Percentiles rank a stretch among this genome's conserved stretches.
phyloP scores from a whole-genome alignment of 1,284 basidiomycete species.

The Microbotryum saponariae region DNA sequence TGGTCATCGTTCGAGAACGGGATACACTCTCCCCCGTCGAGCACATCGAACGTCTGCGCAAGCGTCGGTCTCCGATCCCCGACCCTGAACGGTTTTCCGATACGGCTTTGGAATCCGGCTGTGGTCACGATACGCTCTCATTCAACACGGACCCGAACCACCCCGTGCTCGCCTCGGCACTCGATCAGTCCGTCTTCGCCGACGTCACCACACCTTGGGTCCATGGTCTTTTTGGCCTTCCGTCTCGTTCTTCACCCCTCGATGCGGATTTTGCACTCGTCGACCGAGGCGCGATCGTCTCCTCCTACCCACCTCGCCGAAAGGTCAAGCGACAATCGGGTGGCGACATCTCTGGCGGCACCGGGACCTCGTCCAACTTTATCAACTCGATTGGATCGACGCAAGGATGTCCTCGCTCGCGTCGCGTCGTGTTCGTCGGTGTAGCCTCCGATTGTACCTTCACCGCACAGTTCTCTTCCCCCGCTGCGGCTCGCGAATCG shows the following conservation, averaged over 20 bases:
- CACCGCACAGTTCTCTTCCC: slow-evolving; percentile 50
- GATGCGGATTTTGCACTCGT: background rate
- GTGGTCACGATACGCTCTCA: slow-evolving; percentile 59
- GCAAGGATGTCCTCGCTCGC: slow-evolving; percentile 63
- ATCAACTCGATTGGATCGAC: slow-evolving; percentile 56
- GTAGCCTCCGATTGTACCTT: slow-evolving; percentile 85
- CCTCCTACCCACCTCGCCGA: slow-evolving; percentile 6
- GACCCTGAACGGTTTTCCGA: background rate
- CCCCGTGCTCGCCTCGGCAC: slow-evolving; percentile 42
- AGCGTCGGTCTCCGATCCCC: slow-evolving; percentile 17
- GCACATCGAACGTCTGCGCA: slow-evolving; percentile 10
- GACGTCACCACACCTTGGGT: slow-evolving; percentile 2
- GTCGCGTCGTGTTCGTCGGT: slow-evolving; percentile 71
- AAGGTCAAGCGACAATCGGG: slow-evolving; percentile 16
- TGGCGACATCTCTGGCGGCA: slow-evolving; percentile 43
- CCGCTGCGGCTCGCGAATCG: slow-evolving; percentile 59
- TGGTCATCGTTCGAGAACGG: slow-evolving; percentile 65
- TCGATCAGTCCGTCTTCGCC: slow-evolving; percentile 16
- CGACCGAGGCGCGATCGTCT: slow-evolving; percentile 4
- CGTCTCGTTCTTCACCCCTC: background rate
- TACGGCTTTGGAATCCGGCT: slow-evolving; percentile 44
- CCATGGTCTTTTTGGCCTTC: slow-evolving; percentile 2
- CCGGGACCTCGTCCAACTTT: slow-evolving; percentile 50
- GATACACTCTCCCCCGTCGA: slow-evolving; percentile 49
- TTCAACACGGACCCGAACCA: slow-evolving; percentile 61